Evolutionary conservation across 139 green algal genomes (phyloP), one percentile per base, ranked within the genome.

Genomic region (Micractinium conductrix): DNA sequence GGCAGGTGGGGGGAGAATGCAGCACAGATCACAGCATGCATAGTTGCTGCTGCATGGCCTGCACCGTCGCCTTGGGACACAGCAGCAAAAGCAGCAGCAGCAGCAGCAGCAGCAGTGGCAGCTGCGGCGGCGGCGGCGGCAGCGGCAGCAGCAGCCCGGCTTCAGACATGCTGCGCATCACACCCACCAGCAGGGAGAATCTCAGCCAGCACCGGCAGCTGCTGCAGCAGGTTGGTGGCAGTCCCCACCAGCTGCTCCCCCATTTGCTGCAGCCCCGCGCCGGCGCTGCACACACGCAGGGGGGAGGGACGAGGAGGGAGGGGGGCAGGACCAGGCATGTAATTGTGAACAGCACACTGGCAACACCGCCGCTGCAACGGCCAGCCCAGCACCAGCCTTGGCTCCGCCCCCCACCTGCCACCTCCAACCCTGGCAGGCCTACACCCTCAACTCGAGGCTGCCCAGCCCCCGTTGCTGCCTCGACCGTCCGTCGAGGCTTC

Each of bases 161-260:
- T 30, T 24, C 53, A 62, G 53, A 62, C 53, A 62, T 14, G 21
- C 60, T 38, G 60, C 4, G 12, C 48, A 14, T 10, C 48, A 58
- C 12, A 4, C 42, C 4, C 45, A 85, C 80, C 80, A 79, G 92
- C 88, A 0, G 94, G 94, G 70, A 98, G 87, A 42, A 96, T 89
- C 12, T 93, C 81, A 0, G 89, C 86, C 76, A 98, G 82, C 21
- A 88, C 81, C 14, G 86, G 86, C 79, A 98, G 91, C 88, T 95
- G 90, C 4, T 88, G 84, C 30, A 95, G 70, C 74, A 96, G 88
- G 28, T 87, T 88, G 33, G 38, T 30, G 3, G 87, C 50, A 10
- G 84, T 79, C 7, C 83, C 55, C 48, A 58, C 68, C 58, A 87
- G 79, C 38, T 74, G 53, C 4, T 42, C 67, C 0, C 58, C 79